Conservation (phyloP, 148 eudicot species). For the Chenopodium berlandieri region DNA sequence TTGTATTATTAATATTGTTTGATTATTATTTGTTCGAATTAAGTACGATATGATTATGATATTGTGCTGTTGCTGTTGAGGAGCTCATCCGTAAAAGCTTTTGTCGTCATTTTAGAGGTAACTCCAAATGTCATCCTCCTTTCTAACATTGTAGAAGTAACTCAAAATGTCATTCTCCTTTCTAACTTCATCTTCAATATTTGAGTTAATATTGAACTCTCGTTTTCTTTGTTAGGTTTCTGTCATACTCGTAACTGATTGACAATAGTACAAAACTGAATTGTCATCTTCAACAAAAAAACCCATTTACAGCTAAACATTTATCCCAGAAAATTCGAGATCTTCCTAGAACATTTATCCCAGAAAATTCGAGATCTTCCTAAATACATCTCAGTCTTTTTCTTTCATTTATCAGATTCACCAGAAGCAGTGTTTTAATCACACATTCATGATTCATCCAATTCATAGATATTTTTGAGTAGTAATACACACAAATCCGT, state of each 20-base stretch:
- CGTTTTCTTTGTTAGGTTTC: slow-evolving; percentile 1
- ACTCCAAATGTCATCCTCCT: neutral
- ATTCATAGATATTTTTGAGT: too few relatives aligned
- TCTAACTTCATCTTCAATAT: neutral
- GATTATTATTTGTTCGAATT: neutral
- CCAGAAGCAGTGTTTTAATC: too few relatives aligned
- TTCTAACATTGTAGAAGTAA: neutral
- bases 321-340: neutral
- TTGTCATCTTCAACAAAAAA: neutral
- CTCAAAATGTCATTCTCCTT: neutral
- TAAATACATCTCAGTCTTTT: neutral
- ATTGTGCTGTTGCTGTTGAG: neutral
- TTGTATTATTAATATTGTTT: slow-evolving; percentile 6
- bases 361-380: neutral
- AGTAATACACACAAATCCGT: too few relatives aligned
- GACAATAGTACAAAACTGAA: neutral
- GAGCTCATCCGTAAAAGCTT: too few relatives aligned
- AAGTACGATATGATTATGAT: neutral
- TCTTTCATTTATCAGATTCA: neutral
- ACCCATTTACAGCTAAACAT: too few relatives aligned
- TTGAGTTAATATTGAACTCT: neutral
- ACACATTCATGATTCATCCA: too few relatives aligned
- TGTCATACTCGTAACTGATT: neutral
- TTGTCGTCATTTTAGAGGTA: neutral
- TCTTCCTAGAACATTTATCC: neutral